Conservation (phyloP, 176 grass and related monocot species). For the Paspalum notatum region DNA sequence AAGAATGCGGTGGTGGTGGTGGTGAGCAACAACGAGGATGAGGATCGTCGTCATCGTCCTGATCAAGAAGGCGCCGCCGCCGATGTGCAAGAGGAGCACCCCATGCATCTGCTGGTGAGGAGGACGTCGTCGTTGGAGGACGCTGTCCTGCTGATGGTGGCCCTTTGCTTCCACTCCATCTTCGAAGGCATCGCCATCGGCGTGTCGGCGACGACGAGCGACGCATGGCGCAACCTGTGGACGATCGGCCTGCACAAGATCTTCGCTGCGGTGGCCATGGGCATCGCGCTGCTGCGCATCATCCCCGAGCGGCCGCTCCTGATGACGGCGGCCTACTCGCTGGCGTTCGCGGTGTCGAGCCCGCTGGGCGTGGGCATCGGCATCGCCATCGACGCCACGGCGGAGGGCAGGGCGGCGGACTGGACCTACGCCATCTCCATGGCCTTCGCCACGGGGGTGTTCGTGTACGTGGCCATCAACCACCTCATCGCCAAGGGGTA, state of each 20-base stretch:
- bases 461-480: slow-evolving; percentile 81
- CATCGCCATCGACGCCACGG: slow-evolving; percentile 63
- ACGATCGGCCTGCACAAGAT: slow-evolving; percentile 78
- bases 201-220: slow-evolving; percentile 55
- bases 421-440: slow-evolving; percentile 79
- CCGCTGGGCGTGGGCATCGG: slow-evolving; percentile 66
- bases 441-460: slow-evolving; percentile 70
- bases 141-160: slow-evolving; percentile 71
- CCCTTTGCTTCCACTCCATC: slow-evolving; percentile 90
- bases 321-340: slow-evolving; percentile 57
- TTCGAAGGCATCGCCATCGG: slow-evolving; percentile 88
- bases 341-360: slow-evolving; percentile 65
- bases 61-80: not conserved
- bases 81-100: too few relatives aligned
- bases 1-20: not conserved
- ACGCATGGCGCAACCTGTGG: slow-evolving; percentile 81
- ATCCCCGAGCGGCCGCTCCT: slow-evolving; percentile 56
- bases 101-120: slow-evolving; percentile 36
- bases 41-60: not conserved
- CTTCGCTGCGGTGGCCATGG: slow-evolving; percentile 77
- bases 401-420: slow-evolving; percentile 42
- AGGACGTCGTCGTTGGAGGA: slow-evolving; percentile 57
- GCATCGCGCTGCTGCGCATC: slow-evolving; percentile 70
- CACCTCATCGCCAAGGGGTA: slow-evolving; percentile 85
- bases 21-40: not conserved